These are phyloP conservation scores for Rauvolfia tetraphylla DNA, from an alignment of 257 asterid genomes.

Conservation along the genomic window DNA sequence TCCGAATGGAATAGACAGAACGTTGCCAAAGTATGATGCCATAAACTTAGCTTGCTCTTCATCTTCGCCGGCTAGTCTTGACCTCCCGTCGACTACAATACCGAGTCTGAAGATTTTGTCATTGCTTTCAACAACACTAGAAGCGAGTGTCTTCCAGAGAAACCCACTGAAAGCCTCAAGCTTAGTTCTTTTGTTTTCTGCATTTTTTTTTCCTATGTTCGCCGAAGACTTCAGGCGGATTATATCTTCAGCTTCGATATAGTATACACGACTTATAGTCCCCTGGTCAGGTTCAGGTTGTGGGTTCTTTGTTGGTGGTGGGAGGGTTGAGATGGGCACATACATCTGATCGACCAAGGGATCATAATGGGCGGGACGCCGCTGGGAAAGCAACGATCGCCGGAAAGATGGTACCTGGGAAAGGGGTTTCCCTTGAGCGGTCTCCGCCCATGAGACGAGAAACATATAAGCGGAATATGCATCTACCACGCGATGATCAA, in stretches of 20 bases:
- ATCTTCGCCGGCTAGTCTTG: constrained; percentile 31
- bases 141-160: constrained; percentile 52
- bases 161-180: constrained; percentile 55
- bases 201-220: constrained; percentile 10
- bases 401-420: constrained; percentile 51
- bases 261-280: constrained; percentile 53
- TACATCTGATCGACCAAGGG: constrained; percentile 32
- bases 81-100: constrained; percentile 63
- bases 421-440: constrained; percentile 31
- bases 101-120: constrained; percentile 38
- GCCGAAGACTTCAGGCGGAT: constrained; percentile 38
- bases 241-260: constrained; percentile 36
- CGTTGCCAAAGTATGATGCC: constrained; percentile 53
- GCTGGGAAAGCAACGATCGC: constrained; percentile 49
- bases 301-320: constrained; percentile 15
- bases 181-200: constrained; percentile 29
- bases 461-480: constrained; percentile 75
- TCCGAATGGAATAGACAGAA: constrained; percentile 55
- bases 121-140: constrained; percentile 1
- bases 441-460: constrained; percentile 55
- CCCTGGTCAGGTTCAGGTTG: constrained; percentile 3
- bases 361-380: constrained; percentile 40
- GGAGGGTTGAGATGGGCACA: constrained; percentile 23
- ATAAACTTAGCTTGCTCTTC: constrained; percentile 10
- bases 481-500: constrained; percentile 62